A percentile compares a stretch with the other conserved stretches of the same genome.
Conservation (phyloP, 2,329 filamentous ascomycete genomes). For the Stachybotrys chlorohalonatus region DNA sequence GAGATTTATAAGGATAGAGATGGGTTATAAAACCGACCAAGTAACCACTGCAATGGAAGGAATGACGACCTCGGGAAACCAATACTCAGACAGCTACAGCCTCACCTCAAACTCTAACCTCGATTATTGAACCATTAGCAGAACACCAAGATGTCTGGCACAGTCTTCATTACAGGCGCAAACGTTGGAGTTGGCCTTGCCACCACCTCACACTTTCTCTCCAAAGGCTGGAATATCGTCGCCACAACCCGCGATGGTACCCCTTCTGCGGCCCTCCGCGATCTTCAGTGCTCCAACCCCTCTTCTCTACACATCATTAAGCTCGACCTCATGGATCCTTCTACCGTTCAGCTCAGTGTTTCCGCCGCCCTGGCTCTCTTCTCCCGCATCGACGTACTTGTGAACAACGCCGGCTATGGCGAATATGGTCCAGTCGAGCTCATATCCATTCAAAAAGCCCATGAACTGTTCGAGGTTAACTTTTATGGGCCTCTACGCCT, state of each 20-base stretch:
- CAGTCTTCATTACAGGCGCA: conserved; percentile 5
- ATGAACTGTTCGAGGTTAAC: conserved; percentile 7
- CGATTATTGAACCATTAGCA: not conserved
- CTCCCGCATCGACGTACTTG: conserved; percentile 7
- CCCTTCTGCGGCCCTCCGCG: not conserved
- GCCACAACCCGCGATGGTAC: conserved; percentile 1
- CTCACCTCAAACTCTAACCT: not conserved
- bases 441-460: conserved; percentile 4
- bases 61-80: too few relatives aligned
- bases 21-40: not conserved
- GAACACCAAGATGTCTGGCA: conserved; percentile 1
- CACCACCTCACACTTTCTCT: conserved; percentile 4
- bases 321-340: conserved; percentile 5
- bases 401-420: conserved; percentile 7
- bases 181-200: conserved; percentile 5
- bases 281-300: not conserved
- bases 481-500: conserved; percentile 5
- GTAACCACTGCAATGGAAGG: not conserved
- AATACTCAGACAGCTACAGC: not conserved
- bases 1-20: not conserved
- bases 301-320: not conserved
- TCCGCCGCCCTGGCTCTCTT: conserved; percentile 7
- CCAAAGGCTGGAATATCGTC: conserved; percentile 3
- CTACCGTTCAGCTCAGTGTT: conserved; percentile 6
- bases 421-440: conserved; percentile 5